A percentile compares a stretch with the other conserved stretches of the same genome.
These are phyloP conservation scores for Mucor sp. DNA, from an alignment of 371 early-diverging fungal species.

Conservation along the genomic window DNA sequence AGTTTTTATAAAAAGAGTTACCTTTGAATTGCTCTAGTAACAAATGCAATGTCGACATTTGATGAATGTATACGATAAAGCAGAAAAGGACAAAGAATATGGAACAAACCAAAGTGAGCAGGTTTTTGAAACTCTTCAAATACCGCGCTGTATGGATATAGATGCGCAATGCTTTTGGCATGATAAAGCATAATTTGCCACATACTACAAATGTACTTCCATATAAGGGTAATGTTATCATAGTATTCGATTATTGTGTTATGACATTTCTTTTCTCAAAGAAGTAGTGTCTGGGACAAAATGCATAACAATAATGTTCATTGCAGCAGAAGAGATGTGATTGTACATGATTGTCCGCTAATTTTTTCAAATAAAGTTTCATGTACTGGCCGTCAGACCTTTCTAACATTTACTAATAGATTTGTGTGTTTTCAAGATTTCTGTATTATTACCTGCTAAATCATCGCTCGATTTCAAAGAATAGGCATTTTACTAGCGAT, in stretches of 20 bases:
- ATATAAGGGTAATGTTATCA: background rate
- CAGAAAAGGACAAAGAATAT: slow-evolving; percentile 2
- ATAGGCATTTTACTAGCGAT: no score
- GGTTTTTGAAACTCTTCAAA: background rate
- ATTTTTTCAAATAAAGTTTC: no score
- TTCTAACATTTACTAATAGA: no score
- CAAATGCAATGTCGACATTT: slow-evolving; percentile 4
- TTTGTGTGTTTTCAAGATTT: no score
- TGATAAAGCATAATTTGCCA: background rate
- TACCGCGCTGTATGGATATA: background rate
- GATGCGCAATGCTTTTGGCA: background rate
- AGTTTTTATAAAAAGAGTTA: background rate
- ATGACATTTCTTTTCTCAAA: background rate
- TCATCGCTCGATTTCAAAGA: no score
- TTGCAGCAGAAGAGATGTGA: background rate
- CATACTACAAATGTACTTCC: background rate
- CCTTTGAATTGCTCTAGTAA: slow-evolving; percentile 15
- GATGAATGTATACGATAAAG: background rate
- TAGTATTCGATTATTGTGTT: background rate
- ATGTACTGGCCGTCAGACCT: no score
- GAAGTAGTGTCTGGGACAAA: background rate
- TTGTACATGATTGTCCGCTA: no score
- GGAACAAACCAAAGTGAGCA: background rate
- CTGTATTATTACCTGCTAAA: no score
- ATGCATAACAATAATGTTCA: background rate